These are phyloP conservation scores for Colletotrichum salicis DNA, from an alignment of 2,329 filamentous ascomycete genomes.

Conservation along the genomic window DNA sequence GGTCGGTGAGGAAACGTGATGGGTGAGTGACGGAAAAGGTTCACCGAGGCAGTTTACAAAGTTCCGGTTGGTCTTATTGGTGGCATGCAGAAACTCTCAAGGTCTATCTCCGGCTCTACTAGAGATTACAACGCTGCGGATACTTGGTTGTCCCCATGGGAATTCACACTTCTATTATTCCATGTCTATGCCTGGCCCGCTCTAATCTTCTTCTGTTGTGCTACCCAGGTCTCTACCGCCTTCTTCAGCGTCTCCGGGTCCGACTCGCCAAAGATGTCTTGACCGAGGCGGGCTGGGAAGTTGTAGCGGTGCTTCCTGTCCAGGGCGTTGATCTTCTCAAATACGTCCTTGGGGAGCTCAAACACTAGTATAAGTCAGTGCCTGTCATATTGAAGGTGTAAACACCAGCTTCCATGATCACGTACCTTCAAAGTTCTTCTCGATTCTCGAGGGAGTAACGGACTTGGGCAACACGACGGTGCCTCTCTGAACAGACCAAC, in stretches of 20 bases:
- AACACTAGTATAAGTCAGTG: constrained; percentile 39
- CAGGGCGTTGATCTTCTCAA: constrained; percentile 50
- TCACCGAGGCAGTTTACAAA: not conserved
- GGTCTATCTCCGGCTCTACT: not conserved
- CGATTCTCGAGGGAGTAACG: constrained; percentile 62
- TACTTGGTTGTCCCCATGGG: not conserved
- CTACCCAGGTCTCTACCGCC: constrained; percentile 48
- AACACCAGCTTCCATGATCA: not conserved
- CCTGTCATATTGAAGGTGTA: too few species aligned
- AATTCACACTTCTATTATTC: not conserved
- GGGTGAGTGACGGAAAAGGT: constrained; percentile 5
- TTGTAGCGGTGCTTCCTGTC: constrained; percentile 55
- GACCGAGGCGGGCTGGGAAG: constrained; percentile 53
- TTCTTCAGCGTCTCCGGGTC: constrained; percentile 49
- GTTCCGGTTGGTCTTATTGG: too few species aligned
- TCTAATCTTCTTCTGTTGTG: constrained; percentile 45
- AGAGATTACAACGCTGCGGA: not conserved
- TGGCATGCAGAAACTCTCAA: not conserved
- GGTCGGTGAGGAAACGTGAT: constrained; percentile 4
- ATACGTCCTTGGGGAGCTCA: constrained; percentile 48
- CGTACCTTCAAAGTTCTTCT: constrained; percentile 52
- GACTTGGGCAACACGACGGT: constrained; percentile 65
- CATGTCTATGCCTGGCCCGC: constrained; percentile 12
- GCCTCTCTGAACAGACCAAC: constrained; percentile 64
- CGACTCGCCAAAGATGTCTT: constrained; percentile 55